Percentiles rank a stretch among this genome's conserved stretches.
These are phyloP conservation scores for Salix arbutifolia DNA, from an alignment of 345 rosid species.

Conservation along the genomic window DNA sequence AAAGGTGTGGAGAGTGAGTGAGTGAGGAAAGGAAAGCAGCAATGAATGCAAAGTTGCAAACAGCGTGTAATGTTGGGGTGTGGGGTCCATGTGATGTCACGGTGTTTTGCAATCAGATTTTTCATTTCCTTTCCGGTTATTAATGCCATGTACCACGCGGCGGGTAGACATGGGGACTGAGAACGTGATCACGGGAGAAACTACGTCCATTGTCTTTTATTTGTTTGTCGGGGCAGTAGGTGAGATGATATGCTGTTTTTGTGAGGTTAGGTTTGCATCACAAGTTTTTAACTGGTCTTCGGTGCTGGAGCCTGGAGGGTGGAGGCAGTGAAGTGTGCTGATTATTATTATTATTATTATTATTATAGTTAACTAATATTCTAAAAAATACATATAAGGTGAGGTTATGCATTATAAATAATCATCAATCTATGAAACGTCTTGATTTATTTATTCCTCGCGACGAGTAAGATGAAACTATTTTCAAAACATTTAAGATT, in stretches of 20 bases:
- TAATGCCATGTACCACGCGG: not conserved
- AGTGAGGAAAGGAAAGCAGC: not conserved
- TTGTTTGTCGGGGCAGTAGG: not conserved
- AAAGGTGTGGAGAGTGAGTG: not conserved
- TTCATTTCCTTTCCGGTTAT: not conserved
- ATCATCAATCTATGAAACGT: not conserved
- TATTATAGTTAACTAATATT: no score
- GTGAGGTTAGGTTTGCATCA: no score
- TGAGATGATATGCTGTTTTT: no score
- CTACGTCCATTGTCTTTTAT: not conserved
- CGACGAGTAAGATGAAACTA: not conserved
- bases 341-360: no score
- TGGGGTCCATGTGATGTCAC: slow-evolving; percentile 3
- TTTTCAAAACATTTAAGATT: not conserved
- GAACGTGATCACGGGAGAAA: not conserved
- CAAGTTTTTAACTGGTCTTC: no score
- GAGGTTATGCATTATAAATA: no score
- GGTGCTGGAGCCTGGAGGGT: no score
- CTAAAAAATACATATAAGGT: no score
- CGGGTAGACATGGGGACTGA: not conserved
- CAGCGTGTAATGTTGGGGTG: not conserved
- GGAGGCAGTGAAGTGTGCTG: no score
- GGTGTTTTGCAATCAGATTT: not conserved
- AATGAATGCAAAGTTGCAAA: not conserved
- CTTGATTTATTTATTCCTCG: no score